A percentile compares a stretch with the other conserved stretches of the same genome.
These are phyloP conservation scores for Phytopythium aichiense DNA, from an alignment of 352 stramenopile genomes.

Conservation along the genomic window DNA sequence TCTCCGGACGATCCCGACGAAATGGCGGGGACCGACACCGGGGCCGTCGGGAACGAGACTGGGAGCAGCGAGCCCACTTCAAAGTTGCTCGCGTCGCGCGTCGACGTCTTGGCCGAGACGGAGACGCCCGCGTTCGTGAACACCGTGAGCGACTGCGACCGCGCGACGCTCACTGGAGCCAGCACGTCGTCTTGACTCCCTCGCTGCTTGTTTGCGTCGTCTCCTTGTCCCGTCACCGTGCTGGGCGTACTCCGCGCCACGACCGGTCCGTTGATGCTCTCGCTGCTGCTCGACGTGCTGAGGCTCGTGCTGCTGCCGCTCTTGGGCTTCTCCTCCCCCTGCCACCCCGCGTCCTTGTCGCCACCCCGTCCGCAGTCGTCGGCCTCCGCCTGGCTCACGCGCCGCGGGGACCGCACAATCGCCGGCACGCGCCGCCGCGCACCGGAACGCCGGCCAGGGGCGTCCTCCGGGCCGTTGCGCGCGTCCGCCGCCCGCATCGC, in stretches of 20 bases:
- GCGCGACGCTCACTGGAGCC: constrained; percentile 20
- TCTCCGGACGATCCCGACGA: neutral
- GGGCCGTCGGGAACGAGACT: constrained; percentile 2
- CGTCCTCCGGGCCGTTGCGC: neutral
- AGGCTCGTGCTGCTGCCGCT: constrained; percentile 6
- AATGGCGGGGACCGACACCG: neutral
- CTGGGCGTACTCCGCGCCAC: neutral
- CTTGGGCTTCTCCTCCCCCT: neutral
- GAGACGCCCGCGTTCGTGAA: constrained; percentile 12
- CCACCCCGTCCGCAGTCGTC: neutral
- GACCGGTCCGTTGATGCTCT: neutral
- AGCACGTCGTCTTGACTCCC: constrained; percentile 11
- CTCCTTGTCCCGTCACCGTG: neutral
- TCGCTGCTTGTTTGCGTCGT: neutral
- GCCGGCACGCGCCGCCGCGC: neutral
- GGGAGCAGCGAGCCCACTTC: constrained; percentile 9
- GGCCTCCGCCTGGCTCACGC: neutral
- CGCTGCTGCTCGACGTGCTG: constrained; percentile 9
- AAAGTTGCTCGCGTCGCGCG: constrained; percentile 10
- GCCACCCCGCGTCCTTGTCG: neutral
- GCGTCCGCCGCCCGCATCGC: neutral
- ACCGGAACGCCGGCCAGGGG: neutral
- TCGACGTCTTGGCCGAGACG: constrained; percentile 18
- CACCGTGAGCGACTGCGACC: constrained; percentile 41
- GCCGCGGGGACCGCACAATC: neutral